A percentile compares a stretch with the other conserved stretches of the same genome.
These are phyloP conservation scores for Alternaria postmessia DNA, from an alignment of 2,329 filamentous ascomycete genomes.

Conservation along the genomic window DNA sequence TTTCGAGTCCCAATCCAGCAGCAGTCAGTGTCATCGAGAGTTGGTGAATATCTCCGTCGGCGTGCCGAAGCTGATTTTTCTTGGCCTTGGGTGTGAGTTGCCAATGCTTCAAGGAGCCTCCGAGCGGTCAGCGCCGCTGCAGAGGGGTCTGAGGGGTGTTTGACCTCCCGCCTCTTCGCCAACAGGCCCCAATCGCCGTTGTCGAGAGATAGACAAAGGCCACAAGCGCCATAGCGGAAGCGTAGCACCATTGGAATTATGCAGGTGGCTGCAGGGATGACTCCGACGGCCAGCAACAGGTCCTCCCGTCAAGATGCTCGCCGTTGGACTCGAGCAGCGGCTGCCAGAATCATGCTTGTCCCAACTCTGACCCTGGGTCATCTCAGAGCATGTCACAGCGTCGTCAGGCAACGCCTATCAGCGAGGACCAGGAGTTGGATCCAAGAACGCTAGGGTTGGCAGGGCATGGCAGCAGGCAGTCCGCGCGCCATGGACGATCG, in stretches of 20 bases:
- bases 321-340: slow-evolving; percentile 5
- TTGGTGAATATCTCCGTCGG: slow-evolving; percentile 3
- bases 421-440: slow-evolving; percentile 7
- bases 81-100: neutral
- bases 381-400: slow-evolving; percentile 5
- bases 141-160: slow-evolving; percentile 6
- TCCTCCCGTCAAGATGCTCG: neutral
- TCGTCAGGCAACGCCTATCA: slow-evolving; percentile 20
- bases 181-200: slow-evolving; percentile 10
- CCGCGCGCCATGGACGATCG: slow-evolving; percentile 26
- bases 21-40: slow-evolving; percentile 7
- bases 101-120: slow-evolving; percentile 13
- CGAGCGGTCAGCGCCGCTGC: slow-evolving; percentile 16
- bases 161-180: slow-evolving; percentile 14
- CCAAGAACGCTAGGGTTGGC: slow-evolving; percentile 24
- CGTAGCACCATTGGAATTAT: slow-evolving; percentile 17
- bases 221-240: slow-evolving; percentile 18
- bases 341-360: neutral
- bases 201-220: slow-evolving; percentile 16
- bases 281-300: slow-evolving; percentile 6
- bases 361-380: neutral
- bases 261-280: slow-evolving; percentile 19
- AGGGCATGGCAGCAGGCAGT: slow-evolving; percentile 25
- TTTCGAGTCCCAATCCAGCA: neutral
- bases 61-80: slow-evolving; percentile 8